phyloP scores from a whole-genome alignment of 2,329 filamentous ascomycete genomes.

The Scytalidium lignicola region DNA sequence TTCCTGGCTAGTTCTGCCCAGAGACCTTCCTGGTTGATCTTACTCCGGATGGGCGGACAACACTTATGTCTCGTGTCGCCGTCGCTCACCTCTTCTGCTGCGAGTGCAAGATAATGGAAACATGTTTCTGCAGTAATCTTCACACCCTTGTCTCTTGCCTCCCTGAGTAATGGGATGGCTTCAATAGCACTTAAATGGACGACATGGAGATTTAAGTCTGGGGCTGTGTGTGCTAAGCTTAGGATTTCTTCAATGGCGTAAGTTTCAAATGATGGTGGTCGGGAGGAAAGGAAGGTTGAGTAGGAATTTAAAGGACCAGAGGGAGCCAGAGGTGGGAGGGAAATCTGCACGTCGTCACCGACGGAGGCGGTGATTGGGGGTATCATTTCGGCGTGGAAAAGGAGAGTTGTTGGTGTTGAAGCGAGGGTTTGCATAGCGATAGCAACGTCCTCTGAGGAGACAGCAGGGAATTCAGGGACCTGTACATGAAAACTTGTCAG shows the following conservation, averaged over 20 bases:
- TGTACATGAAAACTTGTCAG: slow-evolving; percentile 29
- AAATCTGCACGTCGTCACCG: slow-evolving; percentile 68
- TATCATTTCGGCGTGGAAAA: slow-evolving; percentile 99
- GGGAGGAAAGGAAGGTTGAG: slow-evolving; percentile 84
- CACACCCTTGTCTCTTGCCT: slow-evolving; percentile 55
- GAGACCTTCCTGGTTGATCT: slow-evolving; percentile 55
- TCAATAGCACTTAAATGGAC: slow-evolving; percentile 67
- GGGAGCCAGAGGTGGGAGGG: slow-evolving; percentile 64
- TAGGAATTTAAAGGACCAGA: slow-evolving; percentile 72
- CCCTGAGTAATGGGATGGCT: slow-evolving; percentile 60
- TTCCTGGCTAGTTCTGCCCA: slow-evolving; percentile 78
- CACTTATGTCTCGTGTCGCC: slow-evolving; percentile 71
- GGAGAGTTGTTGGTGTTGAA: slow-evolving; percentile 79
- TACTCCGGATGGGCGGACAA: slow-evolving; percentile 64
- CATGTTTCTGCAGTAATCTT: slow-evolving; percentile 74
- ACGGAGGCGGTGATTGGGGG: slow-evolving; percentile 79
- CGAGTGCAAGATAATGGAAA: slow-evolving; percentile 68
- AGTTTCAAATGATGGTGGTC: slow-evolving; percentile 85
- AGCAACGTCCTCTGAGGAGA: slow-evolving; percentile 73
- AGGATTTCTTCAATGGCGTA: slow-evolving; percentile 86
- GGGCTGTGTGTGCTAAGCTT: slow-evolving; percentile 72
- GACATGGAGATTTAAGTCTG: slow-evolving; percentile 81
- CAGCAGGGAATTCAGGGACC: slow-evolving; percentile 93
- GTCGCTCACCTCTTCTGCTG: slow-evolving; percentile 59
- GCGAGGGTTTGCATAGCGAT: slow-evolving; percentile 77